Conservation (phyloP, 306 rosid genomes). For the Trifolium dubium region DNA sequence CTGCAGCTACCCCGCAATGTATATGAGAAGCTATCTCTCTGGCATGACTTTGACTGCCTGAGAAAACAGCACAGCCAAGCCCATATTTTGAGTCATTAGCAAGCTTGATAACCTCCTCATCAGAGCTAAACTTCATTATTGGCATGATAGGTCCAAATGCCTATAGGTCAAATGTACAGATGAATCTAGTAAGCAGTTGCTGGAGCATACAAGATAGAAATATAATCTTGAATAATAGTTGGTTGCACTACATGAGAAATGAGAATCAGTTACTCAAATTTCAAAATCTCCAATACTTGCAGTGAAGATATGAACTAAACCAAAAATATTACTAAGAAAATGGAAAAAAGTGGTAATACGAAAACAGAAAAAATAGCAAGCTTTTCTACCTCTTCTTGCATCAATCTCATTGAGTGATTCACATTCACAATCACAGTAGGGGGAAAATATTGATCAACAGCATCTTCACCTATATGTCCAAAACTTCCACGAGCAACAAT, state of each 20-base stretch:
- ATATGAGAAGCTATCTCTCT: conserved; percentile 80
- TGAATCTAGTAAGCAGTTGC: conserved; percentile 33
- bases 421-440: conserved; percentile 88
- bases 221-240: conserved; percentile 15
- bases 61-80: conserved; percentile 94
- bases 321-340: background rate
- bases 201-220: conserved; percentile 23
- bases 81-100: conserved; percentile 92
- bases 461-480: conserved; percentile 87
- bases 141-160: conserved; percentile 97
- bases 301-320: conserved; percentile 16
- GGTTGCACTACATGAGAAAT: conserved; percentile 29
- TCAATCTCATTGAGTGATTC: conserved; percentile 87
- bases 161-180: conserved; percentile 47
- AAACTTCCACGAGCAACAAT: conserved; percentile 85
- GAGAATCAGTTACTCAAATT: conserved; percentile 16
- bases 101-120: conserved; percentile 78
- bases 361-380: conserved; percentile 8
- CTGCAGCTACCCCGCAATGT: conserved; percentile 78
- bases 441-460: conserved; percentile 91
- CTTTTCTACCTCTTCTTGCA: conserved; percentile 93
- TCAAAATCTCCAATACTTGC: conserved; percentile 33
- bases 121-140: conserved; percentile 83
- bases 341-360: background rate
- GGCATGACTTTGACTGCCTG: conserved; percentile 80